phyloP scores from a whole-genome alignment of 768 basidiomycete species.

The Termitomyces sp. region DNA sequence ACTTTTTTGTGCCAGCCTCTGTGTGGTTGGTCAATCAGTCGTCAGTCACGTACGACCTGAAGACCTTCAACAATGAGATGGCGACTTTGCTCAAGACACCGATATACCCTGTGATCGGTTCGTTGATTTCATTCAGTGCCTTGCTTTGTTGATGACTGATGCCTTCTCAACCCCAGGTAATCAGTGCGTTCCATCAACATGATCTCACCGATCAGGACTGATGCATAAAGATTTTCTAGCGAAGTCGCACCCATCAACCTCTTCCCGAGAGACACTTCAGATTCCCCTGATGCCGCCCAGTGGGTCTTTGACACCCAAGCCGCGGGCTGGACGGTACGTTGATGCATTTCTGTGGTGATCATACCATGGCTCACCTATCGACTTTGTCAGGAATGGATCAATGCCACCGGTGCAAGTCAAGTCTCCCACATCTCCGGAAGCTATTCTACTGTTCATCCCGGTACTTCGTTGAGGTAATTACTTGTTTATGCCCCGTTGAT shows the following conservation, averaged over 20 bases:
- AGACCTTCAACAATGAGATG: slow-evolving; percentile 45
- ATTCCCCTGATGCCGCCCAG: slow-evolving; percentile 33
- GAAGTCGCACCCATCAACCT: slow-evolving; percentile 55
- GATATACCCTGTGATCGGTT: slow-evolving; percentile 50
- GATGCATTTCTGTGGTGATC: too few relatives aligned
- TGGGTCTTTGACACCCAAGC: slow-evolving; percentile 57
- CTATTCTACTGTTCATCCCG: slow-evolving; percentile 45
- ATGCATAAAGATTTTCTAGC: slow-evolving; percentile 23
- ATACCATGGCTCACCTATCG: too few relatives aligned
- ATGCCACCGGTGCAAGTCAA: slow-evolving; percentile 34
- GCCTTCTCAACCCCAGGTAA: slow-evolving; percentile 32
- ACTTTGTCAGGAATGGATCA: slow-evolving; percentile 41
- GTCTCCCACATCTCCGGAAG: slow-evolving; percentile 49
- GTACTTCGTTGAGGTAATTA: slow-evolving; percentile 45
- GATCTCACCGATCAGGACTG: neutral
- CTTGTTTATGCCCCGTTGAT: neutral
- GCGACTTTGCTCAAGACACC: slow-evolving; percentile 32
- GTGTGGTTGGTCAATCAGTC: slow-evolving; percentile 45
- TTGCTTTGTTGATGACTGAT: neutral
- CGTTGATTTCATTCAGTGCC: slow-evolving; percentile 3
- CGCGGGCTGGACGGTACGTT: slow-evolving; percentile 42
- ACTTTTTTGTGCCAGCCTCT: slow-evolving; percentile 29
- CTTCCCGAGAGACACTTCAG: slow-evolving; percentile 49
- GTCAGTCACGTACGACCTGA: slow-evolving; percentile 36
- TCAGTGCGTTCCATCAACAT: slow-evolving; percentile 33